Evolutionary conservation across 2,329 filamentous ascomycete genomes (phyloP).

Genomic region (Drechslerella dactyloides): DNA sequence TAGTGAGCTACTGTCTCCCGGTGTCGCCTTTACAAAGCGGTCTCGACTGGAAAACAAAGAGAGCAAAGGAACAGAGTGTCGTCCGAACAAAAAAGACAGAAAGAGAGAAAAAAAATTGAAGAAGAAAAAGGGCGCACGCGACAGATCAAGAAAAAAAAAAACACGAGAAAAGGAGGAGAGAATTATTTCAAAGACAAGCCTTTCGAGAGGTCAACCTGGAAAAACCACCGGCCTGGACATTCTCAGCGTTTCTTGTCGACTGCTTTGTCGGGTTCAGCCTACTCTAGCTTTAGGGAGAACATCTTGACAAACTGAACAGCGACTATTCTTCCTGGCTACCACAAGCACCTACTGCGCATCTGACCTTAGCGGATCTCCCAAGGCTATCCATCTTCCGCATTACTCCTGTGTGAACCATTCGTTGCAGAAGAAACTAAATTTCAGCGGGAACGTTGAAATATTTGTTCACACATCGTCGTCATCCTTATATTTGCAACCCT

Average conservation of each 20-base stretch:
- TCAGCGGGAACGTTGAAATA: background rate
- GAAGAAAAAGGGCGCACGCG: too few species aligned
- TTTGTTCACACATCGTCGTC: background rate
- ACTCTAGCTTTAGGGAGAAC: background rate
- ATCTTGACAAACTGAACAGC: background rate
- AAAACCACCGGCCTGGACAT: background rate
- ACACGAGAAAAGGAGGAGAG: background rate
- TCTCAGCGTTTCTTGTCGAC: background rate
- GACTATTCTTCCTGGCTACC: background rate
- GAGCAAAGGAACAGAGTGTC: conserved; percentile 19
- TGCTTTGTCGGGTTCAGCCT: background rate
- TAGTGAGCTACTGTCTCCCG: conserved; percentile 45
- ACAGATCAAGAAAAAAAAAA: conserved; percentile 9
- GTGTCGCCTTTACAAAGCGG: conserved; percentile 19
- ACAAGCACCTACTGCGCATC: background rate
- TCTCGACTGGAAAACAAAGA: conserved; percentile 13
- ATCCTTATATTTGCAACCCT: conserved; percentile 3
- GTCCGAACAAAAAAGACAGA: background rate
- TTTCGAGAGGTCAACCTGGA: background rate
- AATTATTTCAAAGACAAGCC: background rate
- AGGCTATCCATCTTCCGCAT: background rate
- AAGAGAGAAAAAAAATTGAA: conserved; percentile 1
- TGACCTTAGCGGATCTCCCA: background rate
- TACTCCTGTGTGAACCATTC: background rate
- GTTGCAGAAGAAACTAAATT: background rate